Evolutionary conservation across 331 rosid species (phyloP).

Genomic region (Acacia pycnantha): DNA sequence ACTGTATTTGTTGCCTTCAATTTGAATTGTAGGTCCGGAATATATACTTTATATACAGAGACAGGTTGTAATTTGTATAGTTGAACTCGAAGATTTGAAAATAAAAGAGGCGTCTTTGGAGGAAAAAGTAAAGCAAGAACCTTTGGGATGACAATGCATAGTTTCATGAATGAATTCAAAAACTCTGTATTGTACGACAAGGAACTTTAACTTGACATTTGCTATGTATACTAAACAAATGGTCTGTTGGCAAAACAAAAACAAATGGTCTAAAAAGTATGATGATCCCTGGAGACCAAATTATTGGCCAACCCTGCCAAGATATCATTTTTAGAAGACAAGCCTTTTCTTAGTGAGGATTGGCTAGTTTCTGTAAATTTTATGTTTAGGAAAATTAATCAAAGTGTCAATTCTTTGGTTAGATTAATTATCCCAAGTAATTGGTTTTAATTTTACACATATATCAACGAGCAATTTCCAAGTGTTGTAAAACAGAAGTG

Average conservation of each 20-base stretch:
- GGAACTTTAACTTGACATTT: background rate
- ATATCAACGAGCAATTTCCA: background rate
- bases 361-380: too few species aligned
- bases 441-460: background rate
- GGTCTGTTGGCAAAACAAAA: too few species aligned
- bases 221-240: background rate
- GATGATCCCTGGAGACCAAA: background rate
- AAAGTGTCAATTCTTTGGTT: background rate
- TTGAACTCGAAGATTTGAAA: background rate
- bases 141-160: background rate
- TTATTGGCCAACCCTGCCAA: background rate
- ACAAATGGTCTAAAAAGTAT: background rate
- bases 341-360: background rate
- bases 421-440: background rate
- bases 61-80: background rate
- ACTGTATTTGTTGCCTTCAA: background rate
- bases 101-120: background rate
- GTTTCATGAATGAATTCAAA: background rate
- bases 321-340: background rate
- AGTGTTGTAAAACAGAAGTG: background rate
- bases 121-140: background rate
- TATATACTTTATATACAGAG: background rate
- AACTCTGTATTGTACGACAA: background rate
- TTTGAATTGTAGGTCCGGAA: conserved; percentile 7
- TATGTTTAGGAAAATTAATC: background rate